Evolutionary conservation across 495 filamentous ascomycete species (phyloP).

Genomic region (Xylaria castorea): DNA sequence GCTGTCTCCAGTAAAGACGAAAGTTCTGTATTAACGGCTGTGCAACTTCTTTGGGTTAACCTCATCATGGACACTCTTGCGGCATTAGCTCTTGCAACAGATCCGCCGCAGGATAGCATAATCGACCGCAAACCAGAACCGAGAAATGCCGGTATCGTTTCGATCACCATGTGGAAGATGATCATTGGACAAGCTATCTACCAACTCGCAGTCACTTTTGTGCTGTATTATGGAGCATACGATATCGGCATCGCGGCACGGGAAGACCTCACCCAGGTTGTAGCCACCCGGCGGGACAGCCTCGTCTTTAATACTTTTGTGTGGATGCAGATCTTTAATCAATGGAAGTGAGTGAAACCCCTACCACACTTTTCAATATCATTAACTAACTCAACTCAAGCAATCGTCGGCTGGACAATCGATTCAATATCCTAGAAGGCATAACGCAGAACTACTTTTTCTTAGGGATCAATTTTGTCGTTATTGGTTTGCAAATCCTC

Average conservation of each 20-base stretch:
- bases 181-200: constrained; percentile 86
- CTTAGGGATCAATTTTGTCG: constrained; percentile 78
- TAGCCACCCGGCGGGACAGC: constrained; percentile 62
- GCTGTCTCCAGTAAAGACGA: constrained; percentile 72
- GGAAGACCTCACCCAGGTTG: constrained; percentile 27
- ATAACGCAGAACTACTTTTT: constrained; percentile 81
- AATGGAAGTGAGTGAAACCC: constrained; percentile 74
- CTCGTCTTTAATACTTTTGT: constrained; percentile 94
- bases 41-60: constrained; percentile 91
- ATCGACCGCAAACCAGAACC: constrained; percentile 82
- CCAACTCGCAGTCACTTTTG: constrained; percentile 77
- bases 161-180: constrained; percentile 95
- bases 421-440: constrained; percentile 88
- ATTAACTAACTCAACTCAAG: constrained; percentile 48
- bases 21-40: constrained; percentile 78
- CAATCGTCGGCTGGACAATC: constrained; percentile 87
- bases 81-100: constrained; percentile 83
- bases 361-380: neutral
- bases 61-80: constrained; percentile 95
- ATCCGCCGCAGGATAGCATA: constrained; percentile 79
- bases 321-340: constrained; percentile 97
- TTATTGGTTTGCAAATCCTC: constrained; percentile 80
- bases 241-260: constrained; percentile 63
- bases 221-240: constrained; percentile 75
- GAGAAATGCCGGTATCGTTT: constrained; percentile 79